phyloP scores from a whole-genome alignment of 192 early-diverging fungal genomes.

The Geranomyces variabilis region DNA sequence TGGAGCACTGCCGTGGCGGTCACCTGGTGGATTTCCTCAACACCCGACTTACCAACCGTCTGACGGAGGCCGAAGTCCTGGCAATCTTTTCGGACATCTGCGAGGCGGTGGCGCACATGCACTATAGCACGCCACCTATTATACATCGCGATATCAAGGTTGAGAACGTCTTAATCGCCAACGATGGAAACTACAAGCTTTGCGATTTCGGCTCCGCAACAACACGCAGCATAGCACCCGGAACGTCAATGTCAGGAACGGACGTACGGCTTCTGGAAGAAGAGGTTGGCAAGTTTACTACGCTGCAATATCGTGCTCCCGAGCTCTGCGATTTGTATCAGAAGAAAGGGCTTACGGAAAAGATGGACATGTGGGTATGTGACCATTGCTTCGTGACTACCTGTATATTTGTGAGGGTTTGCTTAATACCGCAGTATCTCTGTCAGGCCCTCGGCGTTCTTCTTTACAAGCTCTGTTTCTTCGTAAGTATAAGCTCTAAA shows the following conservation, averaged over 20 bases:
- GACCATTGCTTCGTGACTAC: background rate
- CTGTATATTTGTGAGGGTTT: background rate
- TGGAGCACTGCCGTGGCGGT: conserved; percentile 90
- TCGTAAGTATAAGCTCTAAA: conserved; percentile 42
- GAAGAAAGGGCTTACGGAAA: conserved; percentile 79
- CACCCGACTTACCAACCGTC: conserved; percentile 67
- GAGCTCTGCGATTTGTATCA: conserved; percentile 94
- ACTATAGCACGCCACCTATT: conserved; percentile 78
- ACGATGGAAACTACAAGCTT: conserved; percentile 74
- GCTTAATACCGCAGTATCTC: background rate
- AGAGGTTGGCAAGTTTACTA: conserved; percentile 84
- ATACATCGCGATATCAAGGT: conserved; percentile 82
- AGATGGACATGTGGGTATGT: conserved; percentile 67
- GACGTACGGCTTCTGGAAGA: conserved; percentile 84
- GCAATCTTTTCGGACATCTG: conserved; percentile 86
- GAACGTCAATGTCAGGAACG: conserved; percentile 59
- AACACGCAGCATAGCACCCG: conserved; percentile 53
- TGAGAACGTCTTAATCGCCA: conserved; percentile 74
- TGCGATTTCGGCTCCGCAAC: conserved; percentile 97
- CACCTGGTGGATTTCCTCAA: conserved; percentile 87
- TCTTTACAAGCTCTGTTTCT: conserved; percentile 95
- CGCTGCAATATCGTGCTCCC: conserved; percentile 92
- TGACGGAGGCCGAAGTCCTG: conserved; percentile 85
- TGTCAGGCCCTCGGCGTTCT: conserved; percentile 85
- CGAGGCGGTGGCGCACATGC: conserved; percentile 89